Percentiles rank a stretch among this genome's conserved stretches.
Conservation (phyloP, 352 stramenopile genomes). For the Globisporangium spinosum region DNA sequence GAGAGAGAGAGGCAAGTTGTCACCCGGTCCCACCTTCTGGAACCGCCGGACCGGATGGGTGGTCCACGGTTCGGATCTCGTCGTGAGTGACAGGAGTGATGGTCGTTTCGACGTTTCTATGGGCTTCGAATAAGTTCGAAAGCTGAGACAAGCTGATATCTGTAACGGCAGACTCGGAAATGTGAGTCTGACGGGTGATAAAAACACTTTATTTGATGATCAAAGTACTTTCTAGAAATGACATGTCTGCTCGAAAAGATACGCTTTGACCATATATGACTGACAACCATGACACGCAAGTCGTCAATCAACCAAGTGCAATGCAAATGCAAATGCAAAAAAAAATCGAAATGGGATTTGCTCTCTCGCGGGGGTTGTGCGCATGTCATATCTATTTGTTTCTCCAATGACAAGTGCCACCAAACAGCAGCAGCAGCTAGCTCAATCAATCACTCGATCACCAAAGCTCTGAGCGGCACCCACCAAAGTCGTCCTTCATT, state of each 20-base stretch:
- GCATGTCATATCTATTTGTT: slow-evolving; percentile 8
- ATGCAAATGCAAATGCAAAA: background rate
- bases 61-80: slow-evolving; percentile 8
- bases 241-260: background rate
- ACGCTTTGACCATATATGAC: background rate
- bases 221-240: background rate
- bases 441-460: background rate
- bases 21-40: background rate
- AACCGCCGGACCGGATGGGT: slow-evolving; percentile 5
- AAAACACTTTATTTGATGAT: background rate
- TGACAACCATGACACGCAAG: background rate
- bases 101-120: slow-evolving; percentile 12
- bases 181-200: background rate
- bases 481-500: slow-evolving; percentile 3
- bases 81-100: background rate
- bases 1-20: background rate
- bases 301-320: background rate
- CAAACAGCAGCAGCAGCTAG: background rate
- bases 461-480: slow-evolving; percentile 3
- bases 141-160: background rate
- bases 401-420: background rate
- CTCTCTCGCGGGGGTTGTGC: background rate
- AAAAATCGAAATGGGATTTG: slow-evolving; percentile 7
- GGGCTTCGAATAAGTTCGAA: background rate
- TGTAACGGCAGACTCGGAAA: background rate